Evolutionary conservation across 331 rosid species (phyloP).

Genomic region (Arachis monticola): DNA sequence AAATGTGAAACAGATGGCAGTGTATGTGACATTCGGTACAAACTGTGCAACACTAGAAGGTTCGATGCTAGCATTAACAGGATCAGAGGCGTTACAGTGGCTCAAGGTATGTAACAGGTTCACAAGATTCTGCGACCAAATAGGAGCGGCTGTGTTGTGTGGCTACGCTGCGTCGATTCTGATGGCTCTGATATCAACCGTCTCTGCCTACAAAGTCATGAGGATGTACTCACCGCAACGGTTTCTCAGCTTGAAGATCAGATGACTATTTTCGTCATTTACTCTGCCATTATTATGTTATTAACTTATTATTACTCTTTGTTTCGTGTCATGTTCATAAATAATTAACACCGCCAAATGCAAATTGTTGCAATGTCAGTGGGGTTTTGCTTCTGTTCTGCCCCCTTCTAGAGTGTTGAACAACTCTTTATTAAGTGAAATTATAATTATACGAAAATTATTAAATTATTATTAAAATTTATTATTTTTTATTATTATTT

Average conservation of each 20-base stretch:
- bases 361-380: too few relatives aligned
- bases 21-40: slow-evolving; percentile 57
- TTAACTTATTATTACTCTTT: background rate
- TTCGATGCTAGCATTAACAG: slow-evolving; percentile 50
- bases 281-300: background rate
- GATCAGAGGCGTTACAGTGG: slow-evolving; percentile 63
- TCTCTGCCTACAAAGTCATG: slow-evolving; percentile 68
- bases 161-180: slow-evolving; percentile 58
- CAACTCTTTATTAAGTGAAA: too few relatives aligned
- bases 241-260: slow-evolving; percentile 54
- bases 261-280: background rate
- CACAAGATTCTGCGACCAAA: slow-evolving; percentile 66
- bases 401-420: too few relatives aligned
- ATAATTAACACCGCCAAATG: background rate
- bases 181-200: slow-evolving; percentile 57
- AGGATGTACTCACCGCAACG: slow-evolving; percentile 66
- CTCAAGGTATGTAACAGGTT: slow-evolving; percentile 64
- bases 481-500: too few relatives aligned
- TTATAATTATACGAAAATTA: too few relatives aligned
- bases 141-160: slow-evolving; percentile 61
- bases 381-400: too few relatives aligned
- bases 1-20: slow-evolving; percentile 47
- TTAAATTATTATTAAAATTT: too few relatives aligned
- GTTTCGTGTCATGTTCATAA: background rate
- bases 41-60: slow-evolving; percentile 56